Percentiles rank a stretch among this genome's conserved stretches.
Conservation (phyloP, 108 stramenopile species). For the Ochromonas danica region DNA sequence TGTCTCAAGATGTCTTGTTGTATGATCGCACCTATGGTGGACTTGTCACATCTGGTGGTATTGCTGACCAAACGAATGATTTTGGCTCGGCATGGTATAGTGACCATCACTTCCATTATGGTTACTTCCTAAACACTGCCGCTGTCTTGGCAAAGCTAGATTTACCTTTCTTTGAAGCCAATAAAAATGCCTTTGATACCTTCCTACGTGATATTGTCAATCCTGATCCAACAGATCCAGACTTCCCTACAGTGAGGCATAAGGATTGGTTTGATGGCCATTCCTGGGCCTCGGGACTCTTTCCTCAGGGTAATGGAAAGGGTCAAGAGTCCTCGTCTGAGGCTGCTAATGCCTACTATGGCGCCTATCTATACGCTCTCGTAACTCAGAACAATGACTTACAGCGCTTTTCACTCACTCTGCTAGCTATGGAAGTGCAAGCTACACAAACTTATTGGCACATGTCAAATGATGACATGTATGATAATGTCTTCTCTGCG, state of each 20-base stretch:
- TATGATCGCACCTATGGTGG: conserved; percentile 42
- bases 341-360: conserved; percentile 92
- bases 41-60: neutral
- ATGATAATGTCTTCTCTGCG: conserved; percentile 48
- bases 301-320: conserved; percentile 74
- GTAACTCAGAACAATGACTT: conserved; percentile 57
- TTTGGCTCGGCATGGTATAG: conserved; percentile 49
- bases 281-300: conserved; percentile 57
- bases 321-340: conserved; percentile 94
- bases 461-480: conserved; percentile 63
- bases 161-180: conserved; percentile 40
- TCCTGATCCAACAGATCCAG: neutral
- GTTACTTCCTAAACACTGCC: conserved; percentile 51
- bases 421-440: conserved; percentile 72
- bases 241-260: conserved; percentile 50
- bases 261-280: conserved; percentile 50
- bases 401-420: neutral
- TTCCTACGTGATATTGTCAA: conserved; percentile 47
- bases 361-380: conserved; percentile 79
- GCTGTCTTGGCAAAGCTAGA: conserved; percentile 41
- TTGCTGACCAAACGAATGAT: conserved; percentile 32
- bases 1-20: conserved; percentile 30
- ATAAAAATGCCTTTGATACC: conserved; percentile 44
- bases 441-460: conserved; percentile 85
- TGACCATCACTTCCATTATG: conserved; percentile 61